phyloP scores from a whole-genome alignment of 768 basidiomycete species.

The Pilatotrama ljubarskyi region DNA sequence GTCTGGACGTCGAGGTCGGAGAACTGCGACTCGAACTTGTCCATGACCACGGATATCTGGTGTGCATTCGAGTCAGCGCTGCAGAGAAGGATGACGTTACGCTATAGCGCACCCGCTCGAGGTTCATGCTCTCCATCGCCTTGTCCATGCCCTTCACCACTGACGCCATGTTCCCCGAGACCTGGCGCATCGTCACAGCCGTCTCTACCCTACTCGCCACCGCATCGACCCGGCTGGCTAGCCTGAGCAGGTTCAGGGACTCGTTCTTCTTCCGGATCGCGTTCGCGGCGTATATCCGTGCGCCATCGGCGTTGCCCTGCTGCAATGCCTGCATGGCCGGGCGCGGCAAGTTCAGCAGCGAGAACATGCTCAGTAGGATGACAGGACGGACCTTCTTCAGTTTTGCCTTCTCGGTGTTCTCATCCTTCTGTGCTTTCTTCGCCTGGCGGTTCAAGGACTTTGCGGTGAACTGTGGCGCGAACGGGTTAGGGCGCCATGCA shows the following conservation, averaged over 20 bases:
- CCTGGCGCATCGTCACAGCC: slow-evolving; percentile 95
- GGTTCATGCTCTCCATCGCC: slow-evolving; percentile 99
- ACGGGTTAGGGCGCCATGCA: slow-evolving; percentile 6
- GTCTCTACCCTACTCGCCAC: slow-evolving; percentile 97
- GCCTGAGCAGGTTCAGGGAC: slow-evolving; percentile 82
- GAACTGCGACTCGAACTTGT: slow-evolving; percentile 97
- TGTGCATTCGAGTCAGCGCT: neutral
- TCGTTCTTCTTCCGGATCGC: slow-evolving; percentile 99
- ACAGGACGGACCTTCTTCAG: slow-evolving; percentile 78
- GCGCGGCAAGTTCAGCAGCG: neutral
- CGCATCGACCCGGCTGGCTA: slow-evolving; percentile 92
- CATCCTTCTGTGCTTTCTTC: slow-evolving; percentile 97
- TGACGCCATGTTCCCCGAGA: slow-evolving; percentile 94
- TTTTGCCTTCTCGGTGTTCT: slow-evolving; percentile 81
- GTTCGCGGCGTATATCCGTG: slow-evolving; percentile 96
- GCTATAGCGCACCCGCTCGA: slow-evolving; percentile 85
- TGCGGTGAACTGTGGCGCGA: slow-evolving; percentile 80
- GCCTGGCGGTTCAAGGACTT: slow-evolving; percentile 94
- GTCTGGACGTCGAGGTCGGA: slow-evolving; percentile 97
- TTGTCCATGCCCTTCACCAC: slow-evolving; percentile 99
- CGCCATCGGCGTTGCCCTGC: slow-evolving; percentile 96
- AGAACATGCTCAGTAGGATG: neutral
- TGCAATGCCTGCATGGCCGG: slow-evolving; percentile 71
- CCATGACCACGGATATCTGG: slow-evolving; percentile 98
- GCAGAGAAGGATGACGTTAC: neutral